Percentiles rank a stretch among this genome's conserved stretches.
Evolutionary conservation across 257 asterid species (phyloP).

Genomic region (Cordia subcordata): DNA sequence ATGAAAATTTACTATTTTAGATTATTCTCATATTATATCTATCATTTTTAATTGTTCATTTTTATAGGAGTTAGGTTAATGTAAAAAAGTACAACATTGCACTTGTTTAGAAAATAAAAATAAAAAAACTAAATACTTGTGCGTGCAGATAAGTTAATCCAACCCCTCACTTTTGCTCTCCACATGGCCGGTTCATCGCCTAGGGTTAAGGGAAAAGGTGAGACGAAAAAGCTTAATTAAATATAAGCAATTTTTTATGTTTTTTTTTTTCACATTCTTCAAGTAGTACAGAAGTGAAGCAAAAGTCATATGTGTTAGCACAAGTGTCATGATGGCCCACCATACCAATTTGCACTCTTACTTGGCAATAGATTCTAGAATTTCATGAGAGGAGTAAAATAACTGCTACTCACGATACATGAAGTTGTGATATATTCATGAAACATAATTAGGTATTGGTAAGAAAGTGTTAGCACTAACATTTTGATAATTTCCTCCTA

Average conservation of each 20-base stretch:
- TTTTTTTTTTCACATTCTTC: neutral
- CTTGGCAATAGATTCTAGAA: slow-evolving; percentile 10
- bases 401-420: too few relatives aligned
- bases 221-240: neutral
- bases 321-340: slow-evolving; percentile 16
- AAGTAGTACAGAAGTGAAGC: slow-evolving; percentile 27
- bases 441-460: slow-evolving; percentile 13
- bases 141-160: slow-evolving; percentile 49
- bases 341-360: slow-evolving; percentile 13
- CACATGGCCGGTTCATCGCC: slow-evolving; percentile 9
- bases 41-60: too few relatives aligned
- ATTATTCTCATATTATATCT: too few relatives aligned
- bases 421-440: slow-evolving; percentile 12
- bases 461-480: neutral
- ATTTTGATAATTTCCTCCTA: neutral
- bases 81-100: too few relatives aligned
- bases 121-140: slow-evolving; percentile 26
- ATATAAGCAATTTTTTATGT: neutral
- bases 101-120: too few relatives aligned
- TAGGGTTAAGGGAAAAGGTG: slow-evolving; percentile 11
- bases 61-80: too few relatives aligned
- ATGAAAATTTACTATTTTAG: too few relatives aligned
- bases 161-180: slow-evolving; percentile 34
- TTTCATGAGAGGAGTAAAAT: too few relatives aligned
- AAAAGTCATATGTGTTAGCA: slow-evolving; percentile 18